Base-by-base conservation (phyloP, 257 asterid species). In the Paraleonurus japonicus region DNA sequence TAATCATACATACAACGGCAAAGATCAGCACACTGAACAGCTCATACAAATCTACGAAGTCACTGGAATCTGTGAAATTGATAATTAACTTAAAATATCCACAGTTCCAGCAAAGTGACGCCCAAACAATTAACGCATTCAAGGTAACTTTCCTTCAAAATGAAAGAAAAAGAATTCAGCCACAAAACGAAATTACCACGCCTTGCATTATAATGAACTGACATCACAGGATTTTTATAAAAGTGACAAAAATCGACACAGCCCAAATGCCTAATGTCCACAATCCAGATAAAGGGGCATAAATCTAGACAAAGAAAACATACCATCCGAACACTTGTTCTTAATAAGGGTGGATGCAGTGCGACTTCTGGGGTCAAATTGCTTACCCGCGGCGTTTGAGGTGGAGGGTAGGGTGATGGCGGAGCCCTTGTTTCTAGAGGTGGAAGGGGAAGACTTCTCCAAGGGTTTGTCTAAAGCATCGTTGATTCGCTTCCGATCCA, bases 401-500 rank as follows among this genome's bases (percentile, higher is more conserved):
- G 81, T 68, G 68, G 87, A 72, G 9, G 90, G 78, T n/a, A 74
- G 47, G 69, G 84, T 73, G 54, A 76, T 68, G 45, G 81, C 77
- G 69, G 79, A 74, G 28, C 70, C 82, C 78, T 76, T 76, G 79
- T 64, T 81, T 59, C 85, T 76, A 32, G 89, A 84, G 54, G 86
- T 78, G 35, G 89, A 84, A 26, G 87, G 85, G 3, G 89, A 84
- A 4, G 87, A 82, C 68, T 84, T 86, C 64, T 86, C 91, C 83
- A 82, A 78, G 64, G 78, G 83, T 65, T 81, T 83, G 80, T 83
- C 88, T 69, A 83, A 66, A 17, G 81, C 86, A 66, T 85, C 90
- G 78, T 83, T 85, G 58, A 86, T 80, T 62, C 87, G 84, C 78
- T 86, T 86, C 81, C 91, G 86, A 79, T 85, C 90, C 78, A 81